These are phyloP conservation scores for Globisporangium echinulatum DNA, from an alignment of 352 stramenopile species.

Conservation along the genomic window DNA sequence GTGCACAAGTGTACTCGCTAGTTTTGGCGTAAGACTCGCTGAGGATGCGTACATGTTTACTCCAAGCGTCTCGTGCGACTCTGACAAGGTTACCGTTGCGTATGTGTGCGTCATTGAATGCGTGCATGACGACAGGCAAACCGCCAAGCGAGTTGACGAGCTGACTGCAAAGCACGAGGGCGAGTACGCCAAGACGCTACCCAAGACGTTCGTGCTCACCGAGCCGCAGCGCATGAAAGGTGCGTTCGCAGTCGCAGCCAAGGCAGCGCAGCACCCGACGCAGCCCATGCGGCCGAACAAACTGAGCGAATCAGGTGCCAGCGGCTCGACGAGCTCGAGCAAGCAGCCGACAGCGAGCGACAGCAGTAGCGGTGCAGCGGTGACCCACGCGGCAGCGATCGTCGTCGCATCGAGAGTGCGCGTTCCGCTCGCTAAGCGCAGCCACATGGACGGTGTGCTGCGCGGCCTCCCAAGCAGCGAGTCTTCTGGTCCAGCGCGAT, in stretches of 20 bases:
- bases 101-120: not conserved
- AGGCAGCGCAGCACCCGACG: slow-evolving; percentile 42
- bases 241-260: slow-evolving; percentile 39
- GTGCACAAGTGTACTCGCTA: not conserved
- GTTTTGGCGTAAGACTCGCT: not conserved
- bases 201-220: slow-evolving; percentile 61
- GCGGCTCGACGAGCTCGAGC: slow-evolving; percentile 20
- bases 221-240: slow-evolving; percentile 35
- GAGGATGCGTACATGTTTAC: too few relatives aligned
- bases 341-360: not conserved
- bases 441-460: slow-evolving; percentile 74
- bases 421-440: slow-evolving; percentile 63
- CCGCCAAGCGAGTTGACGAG: slow-evolving; percentile 31
- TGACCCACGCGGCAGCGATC: not conserved
- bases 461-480: slow-evolving; percentile 40
- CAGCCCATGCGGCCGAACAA: slow-evolving; percentile 40
- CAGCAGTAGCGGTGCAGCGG: slow-evolving; percentile 9
- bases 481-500: slow-evolving; percentile 14
- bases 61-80: not conserved
- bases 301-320: slow-evolving; percentile 20
- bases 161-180: slow-evolving; percentile 30
- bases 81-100: not conserved
- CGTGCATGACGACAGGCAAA: slow-evolving; percentile 28
- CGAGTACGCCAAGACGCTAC: slow-evolving; percentile 43
- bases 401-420: slow-evolving; percentile 18